phyloP scores from a whole-genome alignment of 2,329 filamentous ascomycete species.

The Botryosphaeria dothidea region DNA sequence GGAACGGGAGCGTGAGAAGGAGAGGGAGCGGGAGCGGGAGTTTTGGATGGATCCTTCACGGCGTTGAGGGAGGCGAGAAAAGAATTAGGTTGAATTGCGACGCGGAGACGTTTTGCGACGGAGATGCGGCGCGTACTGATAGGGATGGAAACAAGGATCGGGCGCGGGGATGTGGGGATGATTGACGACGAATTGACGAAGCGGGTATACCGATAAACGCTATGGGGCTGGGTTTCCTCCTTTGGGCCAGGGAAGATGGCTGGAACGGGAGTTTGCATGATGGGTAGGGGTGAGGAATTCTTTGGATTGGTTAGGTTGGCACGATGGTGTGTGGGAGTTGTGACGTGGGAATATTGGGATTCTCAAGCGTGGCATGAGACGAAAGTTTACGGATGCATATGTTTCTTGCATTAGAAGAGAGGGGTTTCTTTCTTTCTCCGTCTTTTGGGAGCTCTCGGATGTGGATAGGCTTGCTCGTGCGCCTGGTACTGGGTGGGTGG shows the following conservation, averaged over 20 bases:
- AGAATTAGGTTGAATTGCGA: neutral
- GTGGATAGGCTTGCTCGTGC: neutral
- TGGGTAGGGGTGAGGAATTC: neutral
- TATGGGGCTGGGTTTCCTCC: neutral
- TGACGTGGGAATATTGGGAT: neutral
- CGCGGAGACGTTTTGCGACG: neutral
- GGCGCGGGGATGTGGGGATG: neutral
- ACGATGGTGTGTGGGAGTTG: neutral
- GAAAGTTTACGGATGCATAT: constrained; percentile 4
- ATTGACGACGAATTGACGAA: too few relatives aligned
- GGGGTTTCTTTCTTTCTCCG: neutral
- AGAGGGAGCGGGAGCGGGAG: constrained; percentile 9
- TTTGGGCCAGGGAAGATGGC: neutral
- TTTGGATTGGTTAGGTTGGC: neutral
- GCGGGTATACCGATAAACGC: too few relatives aligned
- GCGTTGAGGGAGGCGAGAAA: neutral
- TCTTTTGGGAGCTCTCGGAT: neutral
- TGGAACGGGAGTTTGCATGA: neutral
- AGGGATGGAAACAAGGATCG: neutral
- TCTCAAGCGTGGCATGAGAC: neutral
- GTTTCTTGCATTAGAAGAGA: constrained; percentile 5
- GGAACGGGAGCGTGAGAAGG: constrained; percentile 6
- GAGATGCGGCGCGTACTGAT: neutral
- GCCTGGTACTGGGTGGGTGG: neutral
- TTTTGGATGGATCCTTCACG: constrained; percentile 14